phyloP scores from a whole-genome alignment of 75 land plant genomes.

The Larix kaempferi region DNA sequence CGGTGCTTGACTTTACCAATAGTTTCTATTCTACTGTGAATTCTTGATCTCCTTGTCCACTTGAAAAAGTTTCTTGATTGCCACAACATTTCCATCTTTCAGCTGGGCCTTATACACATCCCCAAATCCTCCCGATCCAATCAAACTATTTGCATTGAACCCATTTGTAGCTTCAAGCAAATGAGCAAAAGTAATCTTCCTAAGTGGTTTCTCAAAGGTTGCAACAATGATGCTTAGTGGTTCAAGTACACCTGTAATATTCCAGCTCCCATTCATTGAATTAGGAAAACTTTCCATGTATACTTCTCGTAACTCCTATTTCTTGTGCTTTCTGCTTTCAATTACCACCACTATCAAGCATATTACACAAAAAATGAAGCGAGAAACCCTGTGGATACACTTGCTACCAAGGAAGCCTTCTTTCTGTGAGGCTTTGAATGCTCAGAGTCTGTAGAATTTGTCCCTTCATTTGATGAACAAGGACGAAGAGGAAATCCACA shows the following conservation, averaged over 20 bases:
- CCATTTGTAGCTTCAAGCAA: constrained; percentile 68
- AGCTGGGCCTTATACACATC: constrained; percentile 63
- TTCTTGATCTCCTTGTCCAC: constrained; percentile 60
- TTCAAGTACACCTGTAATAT: constrained; percentile 40
- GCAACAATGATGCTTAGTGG: constrained; percentile 42
- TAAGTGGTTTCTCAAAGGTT: constrained; percentile 32
- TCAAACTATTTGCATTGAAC: constrained; percentile 52
- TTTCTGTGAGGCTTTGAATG: constrained; percentile 17
- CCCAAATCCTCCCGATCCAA: constrained; percentile 59
- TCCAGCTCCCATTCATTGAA: constrained; percentile 36
- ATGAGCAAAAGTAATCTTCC: constrained; percentile 63
- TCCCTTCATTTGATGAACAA: too few species aligned
- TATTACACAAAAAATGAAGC: constrained; percentile 44
- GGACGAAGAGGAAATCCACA: too few species aligned
- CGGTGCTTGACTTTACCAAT: constrained; percentile 71
- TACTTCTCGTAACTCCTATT: constrained; percentile 27
- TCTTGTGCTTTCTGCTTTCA: constrained; percentile 35
- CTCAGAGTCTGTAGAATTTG: too few species aligned
- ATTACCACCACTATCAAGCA: constrained; percentile 30
- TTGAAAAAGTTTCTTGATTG: constrained; percentile 70
- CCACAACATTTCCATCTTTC: constrained; percentile 64
- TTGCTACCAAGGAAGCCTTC: constrained; percentile 34
- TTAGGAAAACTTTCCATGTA: constrained; percentile 27
- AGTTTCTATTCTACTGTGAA: constrained; percentile 79
- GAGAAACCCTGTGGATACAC: constrained; percentile 43